Percentiles rank a stretch among this genome's conserved stretches.
phyloP scores from a whole-genome alignment of 306 rosid species.

The Purshia tridentata region DNA sequence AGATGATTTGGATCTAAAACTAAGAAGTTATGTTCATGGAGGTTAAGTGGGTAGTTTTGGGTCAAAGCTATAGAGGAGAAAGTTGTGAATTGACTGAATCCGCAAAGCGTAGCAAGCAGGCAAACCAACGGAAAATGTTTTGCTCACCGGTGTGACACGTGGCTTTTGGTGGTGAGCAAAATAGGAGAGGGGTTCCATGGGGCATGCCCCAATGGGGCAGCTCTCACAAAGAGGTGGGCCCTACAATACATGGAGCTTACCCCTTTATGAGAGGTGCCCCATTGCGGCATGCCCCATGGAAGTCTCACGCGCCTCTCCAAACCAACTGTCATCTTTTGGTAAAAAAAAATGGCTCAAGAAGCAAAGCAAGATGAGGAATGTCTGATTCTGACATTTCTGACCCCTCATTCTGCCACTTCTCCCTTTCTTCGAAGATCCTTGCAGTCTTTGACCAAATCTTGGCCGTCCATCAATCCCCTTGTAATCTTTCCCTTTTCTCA shows the following conservation, averaged over 20 bases:
- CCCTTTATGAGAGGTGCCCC: too few relatives aligned
- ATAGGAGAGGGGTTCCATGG: too few relatives aligned
- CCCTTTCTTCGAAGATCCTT: conserved; percentile 39
- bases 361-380: conserved; percentile 48
- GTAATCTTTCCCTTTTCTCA: background rate
- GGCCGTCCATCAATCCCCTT: conserved; percentile 37
- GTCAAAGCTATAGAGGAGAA: conserved; percentile 6
- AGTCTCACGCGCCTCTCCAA: too few relatives aligned
- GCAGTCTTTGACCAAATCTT: conserved; percentile 60
- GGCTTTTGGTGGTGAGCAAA: too few relatives aligned
- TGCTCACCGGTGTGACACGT: too few relatives aligned
- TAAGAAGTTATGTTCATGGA: background rate
- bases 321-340: conserved; percentile 35
- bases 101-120: conserved; percentile 10
- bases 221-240: too few relatives aligned
- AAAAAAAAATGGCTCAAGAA: conserved; percentile 37
- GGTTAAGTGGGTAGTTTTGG: conserved; percentile 17
- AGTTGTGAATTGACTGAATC: conserved; percentile 28
- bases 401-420: conserved; percentile 23
- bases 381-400: conserved; percentile 57
- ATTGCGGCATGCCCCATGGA: too few relatives aligned
- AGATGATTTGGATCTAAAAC: background rate
- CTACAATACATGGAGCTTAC: too few relatives aligned
- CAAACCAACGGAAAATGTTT: too few relatives aligned
- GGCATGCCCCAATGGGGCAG: too few relatives aligned